Evolutionary conservation across 2,329 filamentous ascomycete genomes (phyloP).

Genomic region (Immersiporthe knoxdaviesiana): DNA sequence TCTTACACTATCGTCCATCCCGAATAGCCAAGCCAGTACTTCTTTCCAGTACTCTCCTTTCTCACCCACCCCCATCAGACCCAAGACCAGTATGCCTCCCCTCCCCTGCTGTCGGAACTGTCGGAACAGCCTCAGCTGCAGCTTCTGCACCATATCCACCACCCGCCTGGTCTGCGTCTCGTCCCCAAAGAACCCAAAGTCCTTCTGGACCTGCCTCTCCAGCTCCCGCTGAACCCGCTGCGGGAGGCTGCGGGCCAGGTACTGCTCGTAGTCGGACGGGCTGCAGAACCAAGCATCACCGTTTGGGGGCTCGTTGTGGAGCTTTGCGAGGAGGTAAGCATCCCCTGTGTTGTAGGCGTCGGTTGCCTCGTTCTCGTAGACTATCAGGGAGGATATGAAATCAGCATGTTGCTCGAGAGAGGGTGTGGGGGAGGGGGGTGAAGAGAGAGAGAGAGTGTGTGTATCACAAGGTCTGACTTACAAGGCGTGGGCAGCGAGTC

Average conservation of each 20-base stretch:
- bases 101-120: conserved; percentile 22
- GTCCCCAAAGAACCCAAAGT: conserved; percentile 29
- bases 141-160: conserved; percentile 29
- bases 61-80: neutral
- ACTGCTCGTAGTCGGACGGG: conserved; percentile 28
- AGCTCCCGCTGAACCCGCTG: conserved; percentile 28
- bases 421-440: too few species aligned
- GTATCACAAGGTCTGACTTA: conserved; percentile 7
- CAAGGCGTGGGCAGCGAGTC: conserved; percentile 27
- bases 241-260: conserved; percentile 26
- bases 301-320: neutral
- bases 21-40: neutral
- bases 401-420: neutral
- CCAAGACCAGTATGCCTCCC: neutral
- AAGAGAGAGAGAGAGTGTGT: neutral
- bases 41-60: neutral
- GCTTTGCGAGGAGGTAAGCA: neutral
- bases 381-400: neutral
- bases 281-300: conserved; percentile 24
- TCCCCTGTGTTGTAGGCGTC: conserved; percentile 3
- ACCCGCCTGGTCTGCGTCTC: conserved; percentile 25
- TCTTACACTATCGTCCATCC: neutral
- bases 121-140: conserved; percentile 28
- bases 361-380: conserved; percentile 25
- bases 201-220: conserved; percentile 27